Evolutionary conservation across 768 basidiomycete genomes (phyloP), one percentile per base, ranked within the genome.

Genomic region (Mycena polygramma): DNA sequence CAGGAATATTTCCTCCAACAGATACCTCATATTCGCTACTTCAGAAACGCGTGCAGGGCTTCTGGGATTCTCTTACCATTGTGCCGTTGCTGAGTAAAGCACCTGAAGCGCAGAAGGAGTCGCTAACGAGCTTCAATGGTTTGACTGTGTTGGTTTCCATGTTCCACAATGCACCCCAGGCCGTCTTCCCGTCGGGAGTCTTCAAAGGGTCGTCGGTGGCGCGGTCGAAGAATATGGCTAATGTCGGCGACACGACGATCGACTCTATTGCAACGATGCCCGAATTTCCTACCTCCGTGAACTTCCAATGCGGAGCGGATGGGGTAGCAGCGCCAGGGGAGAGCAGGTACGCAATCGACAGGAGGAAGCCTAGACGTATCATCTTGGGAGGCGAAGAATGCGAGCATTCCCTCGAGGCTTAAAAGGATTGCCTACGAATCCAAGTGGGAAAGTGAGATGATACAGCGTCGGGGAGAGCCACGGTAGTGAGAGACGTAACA

Each of bases 1-100:
- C 30, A 77, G 83, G 54, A 84, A 81, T 24, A 82, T 88, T 84
- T 1, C 89, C 89, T 26, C 89, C 89, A 46, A 89, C 84, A 60
- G 71, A 74, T 54, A 76, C 75, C 76, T 77, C 39, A 19, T 0
- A 30, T 15, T 20, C 43, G 24, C n/a, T 20, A 37, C 20, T 51
- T 53, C 4, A 45, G 52, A 26, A 10, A 53, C 20, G 5, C 24
- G 36, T 3, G 26, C 9, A 26, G 37, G 14, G 30, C 2, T 35
- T 4, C 7, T 17, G 13, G 26, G 17, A 7, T 13, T 8, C 19
- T 64, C 84, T 84, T 55, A 80, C 78, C 80, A 81, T 78, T 10
- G 79, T 75, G 4, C 79, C 81, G 55, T 82, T 82, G 59, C 77
- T 78, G 24, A 82, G 57, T 9, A 80, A 65, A 1, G 73, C 77